phyloP scores from a whole-genome alignment of 2,329 filamentous ascomycete genomes.

The Trichoderma sp. region DNA sequence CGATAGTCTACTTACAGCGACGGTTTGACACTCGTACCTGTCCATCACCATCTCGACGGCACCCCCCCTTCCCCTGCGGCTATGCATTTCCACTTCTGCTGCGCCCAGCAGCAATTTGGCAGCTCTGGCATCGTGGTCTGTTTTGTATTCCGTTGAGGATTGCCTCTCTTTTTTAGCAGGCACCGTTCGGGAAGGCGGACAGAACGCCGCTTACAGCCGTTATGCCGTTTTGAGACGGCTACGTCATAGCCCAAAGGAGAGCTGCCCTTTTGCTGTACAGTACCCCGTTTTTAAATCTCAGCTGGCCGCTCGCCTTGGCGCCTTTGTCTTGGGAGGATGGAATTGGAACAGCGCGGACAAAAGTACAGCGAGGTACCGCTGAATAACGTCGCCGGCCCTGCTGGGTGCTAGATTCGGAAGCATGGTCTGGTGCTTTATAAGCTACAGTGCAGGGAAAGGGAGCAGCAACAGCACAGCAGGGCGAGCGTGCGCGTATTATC shows the following conservation, averaged over 20 bases:
- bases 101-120: background rate
- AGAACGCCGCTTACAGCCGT: slow-evolving; percentile 10
- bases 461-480: background rate
- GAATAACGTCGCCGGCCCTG: background rate
- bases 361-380: background rate
- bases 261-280: slow-evolving; percentile 14
- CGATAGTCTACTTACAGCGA: background rate
- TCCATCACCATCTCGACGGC: slow-evolving; percentile 1
- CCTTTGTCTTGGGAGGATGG: background rate
- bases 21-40: slow-evolving; percentile 1
- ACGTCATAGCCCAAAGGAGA: slow-evolving; percentile 14
- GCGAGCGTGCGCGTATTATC: background rate
- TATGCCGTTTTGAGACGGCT: slow-evolving; percentile 14
- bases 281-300: slow-evolving; percentile 17
- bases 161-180: background rate
- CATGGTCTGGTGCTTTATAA: background rate
- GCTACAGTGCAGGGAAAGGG: background rate
- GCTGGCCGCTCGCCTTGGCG: slow-evolving; percentile 21
- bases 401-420: background rate
- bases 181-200: slow-evolving; percentile 9
- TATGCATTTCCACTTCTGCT: background rate
- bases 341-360: background rate
- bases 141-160: background rate
- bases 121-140: background rate
- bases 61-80: background rate